Evolutionary conservation across 2,329 filamentous ascomycete genomes (phyloP), one percentile per base, ranked within the genome.

Genomic region (Clonostachys chloroleuca): DNA sequence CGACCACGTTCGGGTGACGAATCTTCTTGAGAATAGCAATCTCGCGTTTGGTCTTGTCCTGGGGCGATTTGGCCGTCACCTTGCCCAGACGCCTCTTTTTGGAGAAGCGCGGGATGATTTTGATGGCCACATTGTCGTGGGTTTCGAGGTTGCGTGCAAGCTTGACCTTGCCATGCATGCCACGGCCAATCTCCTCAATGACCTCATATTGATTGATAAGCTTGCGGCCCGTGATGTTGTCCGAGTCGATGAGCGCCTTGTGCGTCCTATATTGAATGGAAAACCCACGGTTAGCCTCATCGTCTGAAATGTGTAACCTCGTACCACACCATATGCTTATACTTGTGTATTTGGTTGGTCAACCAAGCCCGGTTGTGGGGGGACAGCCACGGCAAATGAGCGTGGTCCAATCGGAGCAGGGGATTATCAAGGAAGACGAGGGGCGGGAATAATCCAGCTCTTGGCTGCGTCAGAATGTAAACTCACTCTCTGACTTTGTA

Each of bases 11-110:
- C n/a, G 89, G 86, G 65, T 99, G 94, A 33, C 92, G 86, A 46
- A 95, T 95, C 73, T 99, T 99, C 68, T 99, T 99, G 58, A 99
- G 75, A 49, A 99, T 97, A 61, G 94, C 94, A 53, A 99, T 95
- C 70, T 99, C 94, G 63, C 88, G 87, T 72, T 96, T 96, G 48
- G 89, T 90, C 73, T 92, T 92, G 65, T 89, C 86, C 58, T 84
- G 79, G 4, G 79, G 81, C 2, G 80, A 80, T 59, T 72, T 68
- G 51, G 81, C 80, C 2, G 78, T 84, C 47, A 92, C 86, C 61
- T 88, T 88, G 46, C 94, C 94, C n/a, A 99, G 77, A 24, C 92
- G 87, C 47, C 92, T 84, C 58, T 89, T 90, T 71, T 95, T 96
- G 45, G 92, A 95, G 63, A 94, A 96, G 36, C 94, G 84, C 49